Conservation (phyloP, 805 yeast species). For the Wickerhamomyces strasburgensis region DNA sequence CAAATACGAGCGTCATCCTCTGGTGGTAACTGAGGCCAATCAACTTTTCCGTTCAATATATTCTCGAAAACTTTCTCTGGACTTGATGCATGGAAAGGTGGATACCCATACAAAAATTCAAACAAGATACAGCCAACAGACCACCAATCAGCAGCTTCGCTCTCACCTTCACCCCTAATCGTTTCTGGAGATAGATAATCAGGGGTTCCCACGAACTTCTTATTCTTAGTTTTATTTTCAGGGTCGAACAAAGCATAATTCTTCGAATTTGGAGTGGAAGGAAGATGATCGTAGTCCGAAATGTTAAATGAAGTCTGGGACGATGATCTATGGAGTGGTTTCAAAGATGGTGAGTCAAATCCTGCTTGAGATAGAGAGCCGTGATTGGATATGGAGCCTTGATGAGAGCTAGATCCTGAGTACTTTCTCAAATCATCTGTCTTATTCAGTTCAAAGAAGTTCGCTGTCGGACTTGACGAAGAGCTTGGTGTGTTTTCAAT, state of each 20-base stretch:
- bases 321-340: conserved; percentile 43
- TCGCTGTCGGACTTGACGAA: conserved; percentile 26
- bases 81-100: conserved; percentile 85
- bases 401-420: conserved; percentile 1
- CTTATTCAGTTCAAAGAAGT: conserved; percentile 26
- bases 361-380: conserved; percentile 5
- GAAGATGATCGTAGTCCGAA: conserved; percentile 41
- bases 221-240: conserved; percentile 44
- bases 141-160: conserved; percentile 95
- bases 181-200: conserved; percentile 98
- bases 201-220: conserved; percentile 92
- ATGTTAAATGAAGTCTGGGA: conserved; percentile 56
- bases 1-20: conserved; percentile 52
- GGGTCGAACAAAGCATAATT: conserved; percentile 75
- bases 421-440: conserved; percentile 12
- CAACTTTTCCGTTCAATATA: conserved; percentile 65
- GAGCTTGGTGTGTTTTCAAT: conserved; percentile 15
- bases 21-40: conserved; percentile 72
- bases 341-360: conserved; percentile 42
- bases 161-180: conserved; percentile 77
- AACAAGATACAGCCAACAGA: conserved; percentile 92
- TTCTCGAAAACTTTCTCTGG: conserved; percentile 81
- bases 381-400: conserved; percentile 5
- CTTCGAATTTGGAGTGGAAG: conserved; percentile 18
- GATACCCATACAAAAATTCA: conserved; percentile 87